phyloP scores from a whole-genome alignment of 257 asterid genomes.

The Leonotis leonurus region DNA sequence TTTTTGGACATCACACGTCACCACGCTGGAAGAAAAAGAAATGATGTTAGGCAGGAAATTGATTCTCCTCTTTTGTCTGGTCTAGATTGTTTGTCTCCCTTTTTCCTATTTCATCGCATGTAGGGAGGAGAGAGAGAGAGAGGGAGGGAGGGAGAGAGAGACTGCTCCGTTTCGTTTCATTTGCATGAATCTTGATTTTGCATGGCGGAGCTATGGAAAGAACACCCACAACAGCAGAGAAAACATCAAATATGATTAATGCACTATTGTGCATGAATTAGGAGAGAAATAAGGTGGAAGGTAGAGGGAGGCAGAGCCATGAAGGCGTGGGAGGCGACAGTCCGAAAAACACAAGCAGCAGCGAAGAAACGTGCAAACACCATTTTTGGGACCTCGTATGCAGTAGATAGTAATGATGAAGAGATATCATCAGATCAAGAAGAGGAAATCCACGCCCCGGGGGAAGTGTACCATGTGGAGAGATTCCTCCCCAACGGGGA shows the following conservation, averaged over 20 bases:
- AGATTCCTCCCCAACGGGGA: conserved; percentile 79
- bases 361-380: conserved; percentile 86
- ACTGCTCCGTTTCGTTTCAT: not conserved
- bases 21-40: not conserved
- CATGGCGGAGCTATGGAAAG: conserved; percentile 25
- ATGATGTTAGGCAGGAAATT: not conserved
- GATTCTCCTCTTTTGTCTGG: conserved; percentile 23
- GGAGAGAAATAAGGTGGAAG: not conserved
- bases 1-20: not conserved
- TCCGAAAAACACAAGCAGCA: conserved; percentile 76
- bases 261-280: conserved; percentile 1
- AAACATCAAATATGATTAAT: not conserved
- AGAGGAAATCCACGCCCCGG: conserved; percentile 37
- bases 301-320: conserved; percentile 17
- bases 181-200: conserved; percentile 13
- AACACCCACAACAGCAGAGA: not conserved
- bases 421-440: conserved; percentile 30
- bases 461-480: conserved; percentile 69
- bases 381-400: conserved; percentile 51
- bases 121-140: conserved; percentile 31
- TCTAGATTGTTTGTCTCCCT: conserved; percentile 24
- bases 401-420: conserved; percentile 33
- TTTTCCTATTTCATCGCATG: conserved; percentile 35
- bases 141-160: not conserved
- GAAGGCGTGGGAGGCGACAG: conserved; percentile 99